phyloP scores from a whole-genome alignment of 139 green algal genomes.

The Chlamydomonas asymmetrica region DNA sequence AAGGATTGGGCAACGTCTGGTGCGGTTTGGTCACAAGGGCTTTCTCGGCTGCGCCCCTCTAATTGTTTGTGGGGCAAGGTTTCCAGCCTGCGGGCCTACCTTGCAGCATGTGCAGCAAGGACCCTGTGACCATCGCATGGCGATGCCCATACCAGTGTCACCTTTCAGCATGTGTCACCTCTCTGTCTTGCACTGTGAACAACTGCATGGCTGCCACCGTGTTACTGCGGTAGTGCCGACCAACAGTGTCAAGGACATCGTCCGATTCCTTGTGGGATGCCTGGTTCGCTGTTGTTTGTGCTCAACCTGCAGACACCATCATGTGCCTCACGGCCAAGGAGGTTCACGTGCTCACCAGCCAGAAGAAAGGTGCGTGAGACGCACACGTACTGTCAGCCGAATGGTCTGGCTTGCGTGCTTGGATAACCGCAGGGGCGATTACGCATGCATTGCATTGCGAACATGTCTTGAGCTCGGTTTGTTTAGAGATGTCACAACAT shows the following conservation, averaged over 20 bases:
- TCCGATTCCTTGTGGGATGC: no score
- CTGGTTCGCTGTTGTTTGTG: background rate
- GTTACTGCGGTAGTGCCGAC: no score
- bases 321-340: conserved; percentile 76
- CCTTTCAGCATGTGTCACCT: background rate
- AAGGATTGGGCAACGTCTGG: no score
- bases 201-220: no score
- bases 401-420: background rate
- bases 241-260: no score
- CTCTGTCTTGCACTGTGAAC: no score
- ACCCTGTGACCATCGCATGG: no score
- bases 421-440: background rate
- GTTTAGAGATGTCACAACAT: background rate
- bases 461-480: background rate
- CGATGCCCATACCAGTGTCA: background rate
- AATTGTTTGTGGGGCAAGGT: no score
- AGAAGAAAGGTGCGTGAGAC: conserved; percentile 79
- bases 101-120: no score
- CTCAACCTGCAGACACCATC: conserved; percentile 77
- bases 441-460: background rate
- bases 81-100: no score
- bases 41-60: no score
- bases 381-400: background rate
- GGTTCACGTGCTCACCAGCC: conserved; percentile 80
- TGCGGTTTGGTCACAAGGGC: no score